These are phyloP conservation scores for Didymella exigua DNA, from an alignment of 2,329 filamentous ascomycete genomes.

Conservation along the genomic window DNA sequence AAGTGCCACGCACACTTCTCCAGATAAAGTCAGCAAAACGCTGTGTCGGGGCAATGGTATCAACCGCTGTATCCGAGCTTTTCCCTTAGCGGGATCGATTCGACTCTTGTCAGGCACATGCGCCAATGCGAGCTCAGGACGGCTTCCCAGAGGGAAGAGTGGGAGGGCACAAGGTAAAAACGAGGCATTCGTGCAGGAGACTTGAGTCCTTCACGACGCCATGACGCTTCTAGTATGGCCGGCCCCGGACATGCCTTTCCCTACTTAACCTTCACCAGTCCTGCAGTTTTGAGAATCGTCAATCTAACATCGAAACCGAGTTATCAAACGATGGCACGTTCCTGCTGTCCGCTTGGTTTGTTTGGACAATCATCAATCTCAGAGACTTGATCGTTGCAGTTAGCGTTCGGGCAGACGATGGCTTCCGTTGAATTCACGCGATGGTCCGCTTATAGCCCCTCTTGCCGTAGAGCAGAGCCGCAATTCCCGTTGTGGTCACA, in stretches of 20 bases:
- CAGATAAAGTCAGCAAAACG: constrained; percentile 6
- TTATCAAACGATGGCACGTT: background rate
- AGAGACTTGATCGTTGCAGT: background rate
- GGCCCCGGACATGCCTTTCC: constrained; percentile 13
- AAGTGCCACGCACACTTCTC: constrained; percentile 2
- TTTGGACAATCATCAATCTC: background rate
- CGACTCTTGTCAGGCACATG: constrained; percentile 3
- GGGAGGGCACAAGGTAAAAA: constrained; percentile 22
- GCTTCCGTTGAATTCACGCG: constrained; percentile 5
- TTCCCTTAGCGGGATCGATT: constrained; percentile 11
- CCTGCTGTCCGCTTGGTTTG: background rate
- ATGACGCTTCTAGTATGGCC: constrained; percentile 15
- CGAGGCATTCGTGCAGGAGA: constrained; percentile 21
- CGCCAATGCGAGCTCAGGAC: constrained; percentile 23
- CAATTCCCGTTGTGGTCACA: constrained; percentile 8
- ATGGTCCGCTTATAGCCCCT: constrained; percentile 26
- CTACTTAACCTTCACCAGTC: constrained; percentile 30
- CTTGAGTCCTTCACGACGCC: constrained; percentile 16
- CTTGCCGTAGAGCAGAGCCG: constrained; percentile 27
- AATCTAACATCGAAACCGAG: background rate
- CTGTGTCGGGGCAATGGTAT: constrained; percentile 6
- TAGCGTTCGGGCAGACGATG: constrained; percentile 1
- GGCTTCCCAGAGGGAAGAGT: constrained; percentile 3
- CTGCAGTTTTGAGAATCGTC: constrained; percentile 13
- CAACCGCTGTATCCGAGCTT: constrained; percentile 19